These are phyloP conservation scores for Macadamia integrifolia DNA, from an alignment of 164 flowering plant genomes.

Conservation along the genomic window DNA sequence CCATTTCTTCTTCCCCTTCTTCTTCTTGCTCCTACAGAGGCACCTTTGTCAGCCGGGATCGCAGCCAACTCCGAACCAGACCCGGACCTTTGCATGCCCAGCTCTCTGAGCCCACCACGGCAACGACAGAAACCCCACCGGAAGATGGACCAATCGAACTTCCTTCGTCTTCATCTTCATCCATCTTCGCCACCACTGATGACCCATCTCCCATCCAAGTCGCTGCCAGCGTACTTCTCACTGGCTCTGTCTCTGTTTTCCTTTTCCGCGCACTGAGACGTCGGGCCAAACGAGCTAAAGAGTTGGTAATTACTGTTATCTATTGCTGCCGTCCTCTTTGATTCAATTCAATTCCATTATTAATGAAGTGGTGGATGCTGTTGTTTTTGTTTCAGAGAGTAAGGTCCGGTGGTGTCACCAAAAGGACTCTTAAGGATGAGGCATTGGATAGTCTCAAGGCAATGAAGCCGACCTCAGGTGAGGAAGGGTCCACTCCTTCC, in stretches of 20 bases:
- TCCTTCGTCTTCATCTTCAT: slow-evolving; percentile 35
- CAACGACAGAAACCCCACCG: background rate
- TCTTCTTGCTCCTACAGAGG: slow-evolving; percentile 12
- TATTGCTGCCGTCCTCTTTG: background rate
- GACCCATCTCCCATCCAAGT: slow-evolving; percentile 72
- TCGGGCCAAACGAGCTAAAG: slow-evolving; percentile 80
- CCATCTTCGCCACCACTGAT: slow-evolving; percentile 50
- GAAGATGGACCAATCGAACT: slow-evolving; percentile 67
- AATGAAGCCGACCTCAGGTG: slow-evolving; percentile 40
- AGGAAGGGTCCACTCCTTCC: slow-evolving; percentile 53
- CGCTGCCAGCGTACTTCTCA: slow-evolving; percentile 87
- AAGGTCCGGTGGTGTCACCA: slow-evolving; percentile 60
- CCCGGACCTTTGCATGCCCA: slow-evolving; percentile 23
- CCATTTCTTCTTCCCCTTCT: slow-evolving; percentile 2
- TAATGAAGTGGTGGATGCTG: background rate
- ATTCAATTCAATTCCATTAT: slow-evolving; percentile 1
- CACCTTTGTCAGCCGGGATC: slow-evolving; percentile 12
- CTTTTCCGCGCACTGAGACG: slow-evolving; percentile 90
- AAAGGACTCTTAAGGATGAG: slow-evolving; percentile 68
- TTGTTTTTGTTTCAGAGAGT: slow-evolving; percentile 43
- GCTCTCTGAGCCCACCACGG: slow-evolving; percentile 15
- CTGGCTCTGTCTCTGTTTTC: slow-evolving; percentile 81
- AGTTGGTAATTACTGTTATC: slow-evolving; percentile 38
- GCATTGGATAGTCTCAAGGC: slow-evolving; percentile 79
- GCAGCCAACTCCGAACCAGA: slow-evolving; percentile 23